Base-by-base conservation (phyloP, 176 grass and related monocot genomes). In the Oryza rufipogon region DNA sequence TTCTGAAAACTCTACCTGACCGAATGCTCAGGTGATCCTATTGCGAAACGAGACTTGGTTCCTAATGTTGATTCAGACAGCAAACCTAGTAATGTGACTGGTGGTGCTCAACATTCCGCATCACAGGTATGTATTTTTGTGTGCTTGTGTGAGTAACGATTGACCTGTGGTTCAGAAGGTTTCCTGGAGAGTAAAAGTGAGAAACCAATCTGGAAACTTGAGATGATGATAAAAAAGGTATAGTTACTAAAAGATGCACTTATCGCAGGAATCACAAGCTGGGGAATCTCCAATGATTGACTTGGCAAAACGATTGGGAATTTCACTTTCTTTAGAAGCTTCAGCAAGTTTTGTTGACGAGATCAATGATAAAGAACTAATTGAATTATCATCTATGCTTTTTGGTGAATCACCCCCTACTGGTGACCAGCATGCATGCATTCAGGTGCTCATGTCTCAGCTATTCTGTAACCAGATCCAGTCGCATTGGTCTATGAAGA, bases 11-110 rank as follows among this genome's bases (percentile, higher is more conserved):
- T 83, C 2, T 78, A 38, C 33, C 20, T 39, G 45, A 51, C 63
- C 87, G 44, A 78, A 79, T 83, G n/a, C 74, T 46, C 80, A 98
- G 96, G 95, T 79, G 96, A 98, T 90, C 91, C 91, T 90, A 91
- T 98, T 77, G 91, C 96, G 6, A 95, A 93, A 68, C 87, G 96
- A 87, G 78, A 69, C 11, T 64, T 86, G 76, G 82, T 45, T 80
- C 80, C 80, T 80, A 85, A 30, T 72, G 61, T 85, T 65, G 77
- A 80, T 88, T 83, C 83, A 87, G 87, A 92, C 73, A 91, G 69
- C 65, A 89, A 88, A 71, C 11, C 83, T n/a, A 56, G 47, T 16
- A 54, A 67, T 47, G 16, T 78, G 65, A 88, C 60, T 79, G 75
- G 71, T 87, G 87, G 85, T 81, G 64, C 78, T 67, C 82, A 74